A percentile compares a stretch with the other conserved stretches of the same genome.
Evolutionary conservation across 202 grass and related monocot species (phyloP).

Genomic region (Setaria italica): DNA sequence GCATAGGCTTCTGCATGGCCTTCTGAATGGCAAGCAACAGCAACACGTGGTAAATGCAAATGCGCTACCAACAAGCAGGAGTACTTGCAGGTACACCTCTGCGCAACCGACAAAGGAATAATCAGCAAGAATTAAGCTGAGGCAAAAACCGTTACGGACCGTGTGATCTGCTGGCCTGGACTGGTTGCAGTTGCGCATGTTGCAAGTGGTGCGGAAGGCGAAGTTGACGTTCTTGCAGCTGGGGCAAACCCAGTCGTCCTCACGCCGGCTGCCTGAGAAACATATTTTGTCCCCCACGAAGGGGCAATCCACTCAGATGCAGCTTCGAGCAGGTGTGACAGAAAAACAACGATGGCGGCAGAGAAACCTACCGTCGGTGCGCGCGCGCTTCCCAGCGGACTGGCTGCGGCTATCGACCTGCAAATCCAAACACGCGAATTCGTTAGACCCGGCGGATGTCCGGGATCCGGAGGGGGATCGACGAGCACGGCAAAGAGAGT

Average conservation of each 20-base stretch:
- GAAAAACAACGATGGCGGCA: neutral
- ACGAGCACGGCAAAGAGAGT: neutral
- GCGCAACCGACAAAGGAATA: neutral
- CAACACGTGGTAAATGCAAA: slow-evolving; percentile 43
- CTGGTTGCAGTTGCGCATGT: slow-evolving; percentile 89
- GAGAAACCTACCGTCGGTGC: slow-evolving; percentile 74
- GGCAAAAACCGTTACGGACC: slow-evolving; percentile 35
- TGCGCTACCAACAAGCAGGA: neutral
- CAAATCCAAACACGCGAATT: slow-evolving; percentile 3
- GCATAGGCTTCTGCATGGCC: slow-evolving; percentile 58
- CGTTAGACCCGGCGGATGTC: neutral
- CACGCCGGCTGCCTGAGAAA: slow-evolving; percentile 62
- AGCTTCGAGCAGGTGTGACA: neutral
- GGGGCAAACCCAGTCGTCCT: slow-evolving; percentile 90
- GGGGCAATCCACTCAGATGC: slow-evolving; percentile 22
- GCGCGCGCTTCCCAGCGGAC: slow-evolving; percentile 80
- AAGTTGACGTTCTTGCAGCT: slow-evolving; percentile 90
- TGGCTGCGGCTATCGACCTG: slow-evolving; percentile 74
- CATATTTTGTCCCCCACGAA: neutral
- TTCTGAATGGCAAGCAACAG: slow-evolving; percentile 50
- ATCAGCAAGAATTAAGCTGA: neutral
- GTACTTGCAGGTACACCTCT: neutral
- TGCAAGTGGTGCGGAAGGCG: slow-evolving; percentile 88
- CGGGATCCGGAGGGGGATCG: neutral
- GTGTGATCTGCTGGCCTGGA: slow-evolving; percentile 70